Evolutionary conservation across 306 rosid genomes (phyloP).

Genomic region (Ochetophila trinervis): DNA sequence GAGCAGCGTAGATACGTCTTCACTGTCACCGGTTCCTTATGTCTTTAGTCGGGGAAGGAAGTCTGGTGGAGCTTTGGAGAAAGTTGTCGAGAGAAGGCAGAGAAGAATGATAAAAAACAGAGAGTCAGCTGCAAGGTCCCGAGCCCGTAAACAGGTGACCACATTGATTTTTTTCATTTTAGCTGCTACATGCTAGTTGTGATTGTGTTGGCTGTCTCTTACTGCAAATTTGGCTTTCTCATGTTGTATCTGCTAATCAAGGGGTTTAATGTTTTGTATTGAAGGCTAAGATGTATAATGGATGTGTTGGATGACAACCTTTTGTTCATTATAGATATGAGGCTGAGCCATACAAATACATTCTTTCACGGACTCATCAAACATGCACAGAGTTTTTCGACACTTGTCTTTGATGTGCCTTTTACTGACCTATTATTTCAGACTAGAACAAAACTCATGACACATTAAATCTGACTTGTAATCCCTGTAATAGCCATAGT

Average conservation of each 20-base stretch:
- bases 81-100: slow-evolving; percentile 92
- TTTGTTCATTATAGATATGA: slow-evolving; percentile 3
- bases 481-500: neutral
- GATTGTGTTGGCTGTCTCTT: neutral
- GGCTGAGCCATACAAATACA: slow-evolving; percentile 3
- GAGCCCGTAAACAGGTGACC: slow-evolving; percentile 96
- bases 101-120: slow-evolving; percentile 94
- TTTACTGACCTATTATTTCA: no score
- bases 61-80: slow-evolving; percentile 52
- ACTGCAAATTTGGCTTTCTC: neutral
- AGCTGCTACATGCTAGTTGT: neutral
- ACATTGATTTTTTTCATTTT: slow-evolving; percentile 7
- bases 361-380: neutral
- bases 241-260: neutral
- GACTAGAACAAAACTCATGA: no score
- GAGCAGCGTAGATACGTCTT: slow-evolving; percentile 30
- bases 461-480: neutral
- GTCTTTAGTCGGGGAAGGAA: slow-evolving; percentile 68
- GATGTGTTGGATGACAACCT: slow-evolving; percentile 1
- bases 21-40: slow-evolving; percentile 67
- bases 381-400: neutral
- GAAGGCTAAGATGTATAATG: slow-evolving; percentile 1
- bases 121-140: slow-evolving; percentile 96
- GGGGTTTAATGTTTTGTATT: neutral
- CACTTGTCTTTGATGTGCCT: neutral